Evolutionary conservation across 2,329 filamentous ascomycete genomes (phyloP).

Genomic region (Rhynchosporium secalis): DNA sequence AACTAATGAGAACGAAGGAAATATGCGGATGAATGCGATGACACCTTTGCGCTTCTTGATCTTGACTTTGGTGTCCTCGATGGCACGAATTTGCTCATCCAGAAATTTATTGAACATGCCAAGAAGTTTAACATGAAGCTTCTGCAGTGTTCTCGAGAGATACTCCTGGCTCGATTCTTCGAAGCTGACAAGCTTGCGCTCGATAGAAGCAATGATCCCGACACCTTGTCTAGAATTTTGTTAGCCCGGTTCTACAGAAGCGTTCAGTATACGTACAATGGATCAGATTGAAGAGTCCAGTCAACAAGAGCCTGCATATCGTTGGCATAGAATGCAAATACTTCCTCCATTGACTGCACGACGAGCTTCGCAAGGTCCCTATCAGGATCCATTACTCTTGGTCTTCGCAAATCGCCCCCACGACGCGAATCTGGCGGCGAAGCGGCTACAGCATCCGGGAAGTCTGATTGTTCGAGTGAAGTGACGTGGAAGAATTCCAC

Average conservation of each 20-base stretch:
- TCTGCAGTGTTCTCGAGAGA: conserved; percentile 75
- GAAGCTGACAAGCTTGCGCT: conserved; percentile 75
- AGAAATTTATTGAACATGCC: conserved; percentile 83
- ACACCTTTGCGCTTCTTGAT: conserved; percentile 98
- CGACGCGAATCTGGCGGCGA: conserved; percentile 66
- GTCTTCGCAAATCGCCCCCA: conserved; percentile 70
- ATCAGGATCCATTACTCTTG: conserved; percentile 84
- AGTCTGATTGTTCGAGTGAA: conserved; percentile 79
- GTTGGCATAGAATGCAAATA: conserved; percentile 78
- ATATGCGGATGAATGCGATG: conserved; percentile 91
- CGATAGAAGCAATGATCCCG: conserved; percentile 78
- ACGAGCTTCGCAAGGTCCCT: conserved; percentile 81
- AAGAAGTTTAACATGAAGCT: conserved; percentile 72
- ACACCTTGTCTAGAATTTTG: conserved; percentile 70
- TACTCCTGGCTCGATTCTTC: conserved; percentile 94
- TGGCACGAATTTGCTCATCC: conserved; percentile 90
- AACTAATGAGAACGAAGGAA: conserved; percentile 79
- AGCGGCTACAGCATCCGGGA: conserved; percentile 73
- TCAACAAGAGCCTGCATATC: conserved; percentile 80
- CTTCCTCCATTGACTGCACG: conserved; percentile 82
- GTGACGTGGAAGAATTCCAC: conserved; percentile 96
- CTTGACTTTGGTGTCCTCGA: conserved; percentile 98
- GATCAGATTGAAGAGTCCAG: conserved; percentile 79
- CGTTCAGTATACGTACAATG: conserved; percentile 61
- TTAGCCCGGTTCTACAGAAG: conserved; percentile 22